Evolutionary conservation across 2,329 filamentous ascomycete genomes (phyloP).

Genomic region (Fusarium temperatum): DNA sequence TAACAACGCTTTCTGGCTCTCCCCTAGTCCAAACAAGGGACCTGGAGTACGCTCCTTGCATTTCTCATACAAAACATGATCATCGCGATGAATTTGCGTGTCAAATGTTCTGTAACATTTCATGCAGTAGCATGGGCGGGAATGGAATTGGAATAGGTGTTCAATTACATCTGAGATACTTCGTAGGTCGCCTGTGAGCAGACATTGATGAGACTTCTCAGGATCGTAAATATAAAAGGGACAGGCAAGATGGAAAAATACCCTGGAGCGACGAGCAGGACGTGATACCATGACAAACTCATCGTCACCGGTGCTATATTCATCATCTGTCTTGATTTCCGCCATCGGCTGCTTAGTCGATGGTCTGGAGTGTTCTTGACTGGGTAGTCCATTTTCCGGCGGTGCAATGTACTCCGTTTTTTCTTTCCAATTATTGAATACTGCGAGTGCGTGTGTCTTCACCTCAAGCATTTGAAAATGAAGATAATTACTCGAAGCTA

Average conservation of each 20-base stretch:
- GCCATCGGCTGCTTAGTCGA: too few species aligned
- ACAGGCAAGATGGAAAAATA: not conserved
- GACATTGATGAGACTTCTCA: not conserved
- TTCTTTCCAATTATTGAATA: too few species aligned
- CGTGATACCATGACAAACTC: not conserved
- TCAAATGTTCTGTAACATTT: not conserved
- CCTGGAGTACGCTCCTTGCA: not conserved
- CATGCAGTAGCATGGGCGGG: not conserved
- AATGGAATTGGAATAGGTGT: not conserved
- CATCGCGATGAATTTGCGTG: not conserved
- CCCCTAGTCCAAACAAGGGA: not conserved
- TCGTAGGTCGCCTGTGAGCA: not conserved
- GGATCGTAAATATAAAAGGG: not conserved
- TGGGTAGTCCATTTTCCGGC: too few species aligned
- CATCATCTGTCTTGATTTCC: too few species aligned
- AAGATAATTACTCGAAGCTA: too few species aligned
- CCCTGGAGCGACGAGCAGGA: not conserved
- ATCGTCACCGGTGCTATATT: not conserved
- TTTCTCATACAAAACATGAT: not conserved
- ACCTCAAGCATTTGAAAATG: too few species aligned
- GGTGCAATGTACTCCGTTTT: too few species aligned
- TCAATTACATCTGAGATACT: not conserved
- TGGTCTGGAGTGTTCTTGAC: too few species aligned
- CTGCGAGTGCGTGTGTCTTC: too few species aligned
- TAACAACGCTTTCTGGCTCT: not conserved